These are phyloP conservation scores for Lichina pygmaea DNA, from an alignment of 495 filamentous ascomycete species.

Conservation along the genomic window DNA sequence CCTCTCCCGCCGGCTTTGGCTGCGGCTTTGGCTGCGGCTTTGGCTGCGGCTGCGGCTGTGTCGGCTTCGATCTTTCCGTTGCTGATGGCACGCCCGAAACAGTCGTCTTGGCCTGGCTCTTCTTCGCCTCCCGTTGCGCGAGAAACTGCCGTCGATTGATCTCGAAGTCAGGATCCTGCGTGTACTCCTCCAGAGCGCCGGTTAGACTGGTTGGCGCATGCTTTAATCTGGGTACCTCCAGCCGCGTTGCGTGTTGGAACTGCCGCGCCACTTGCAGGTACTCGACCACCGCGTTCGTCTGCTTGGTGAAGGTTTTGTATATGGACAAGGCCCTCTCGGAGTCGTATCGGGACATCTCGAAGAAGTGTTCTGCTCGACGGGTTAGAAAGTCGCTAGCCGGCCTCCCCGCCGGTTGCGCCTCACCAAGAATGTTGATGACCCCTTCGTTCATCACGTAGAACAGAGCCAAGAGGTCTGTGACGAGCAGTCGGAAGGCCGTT, in stretches of 20 bases:
- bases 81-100: slow-evolving; percentile 8
- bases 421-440: slow-evolving; percentile 91
- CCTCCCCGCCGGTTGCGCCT: slow-evolving; percentile 3
- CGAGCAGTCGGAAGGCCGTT: slow-evolving; percentile 80
- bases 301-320: slow-evolving; percentile 76
- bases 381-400: too few species aligned
- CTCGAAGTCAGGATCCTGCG: slow-evolving; percentile 91
- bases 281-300: slow-evolving; percentile 78
- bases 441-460: slow-evolving; percentile 95
- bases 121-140: slow-evolving; percentile 61
- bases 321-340: slow-evolving; percentile 79
- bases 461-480: slow-evolving; percentile 66
- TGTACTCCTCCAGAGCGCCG: slow-evolving; percentile 74
- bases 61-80: slow-evolving; percentile 4
- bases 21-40: slow-evolving; percentile 7
- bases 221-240: slow-evolving; percentile 93
- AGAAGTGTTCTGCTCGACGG: slow-evolving; percentile 52
- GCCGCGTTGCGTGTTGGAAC: slow-evolving; percentile 68
- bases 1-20: slow-evolving; percentile 5
- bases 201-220: slow-evolving; percentile 83
- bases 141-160: slow-evolving; percentile 78
- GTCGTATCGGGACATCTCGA: slow-evolving; percentile 89
- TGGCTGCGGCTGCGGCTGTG: slow-evolving; percentile 9
- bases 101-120: slow-evolving; percentile 16
- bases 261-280: slow-evolving; percentile 70